Evolutionary conservation across 352 stramenopile species (phyloP), one percentile per base, ranked within the genome.

Genomic region (Phytopythium litorale): DNA sequence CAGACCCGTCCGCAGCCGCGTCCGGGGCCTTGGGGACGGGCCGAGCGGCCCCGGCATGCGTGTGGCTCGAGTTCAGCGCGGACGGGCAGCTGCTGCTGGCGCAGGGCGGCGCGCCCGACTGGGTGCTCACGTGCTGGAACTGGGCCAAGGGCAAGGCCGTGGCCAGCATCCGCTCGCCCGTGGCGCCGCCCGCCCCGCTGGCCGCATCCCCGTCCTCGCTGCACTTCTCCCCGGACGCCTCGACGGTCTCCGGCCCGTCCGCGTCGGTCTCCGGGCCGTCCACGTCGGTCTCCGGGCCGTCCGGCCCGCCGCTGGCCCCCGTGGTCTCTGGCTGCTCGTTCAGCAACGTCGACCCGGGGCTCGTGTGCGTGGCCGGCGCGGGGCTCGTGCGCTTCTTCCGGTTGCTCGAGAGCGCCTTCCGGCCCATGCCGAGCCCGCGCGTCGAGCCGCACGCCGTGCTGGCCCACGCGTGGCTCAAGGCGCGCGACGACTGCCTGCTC

Each of bases 61-160:
- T 97, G 46, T 90, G 75, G 56, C 80, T 97, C 69, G 81, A 87
- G 58, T 98, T 97, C 65, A 96, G 85, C 43, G 80, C 85, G 28
- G 91, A 98, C 67, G 94, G 92, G 21, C 84, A 97, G 73, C 67
- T 97, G 18, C 70, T 98, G n/a, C 66, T 98, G 7, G 91, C 91
- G 2, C 88, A 98, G 56, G 86, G 87, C 45, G 90, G 87, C 8
- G 72, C 76, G 1, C 87, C 87, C 6, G 85, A 96, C 69, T 96
- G 87, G 88, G 92, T 87, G 46, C 75, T 98, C 33, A 91, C 91
- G 49, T 88, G 86, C 61, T 98, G 91, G 91, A 94, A 96, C 67
- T 98, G 90, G 91, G 86, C 90, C 50, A 97, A 97, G 61, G 92
- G 87, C 48, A 97, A 97, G 62, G 72, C 89, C 0, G 72, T 96